Conservation (phyloP, 768 basidiomycete genomes). For the Lactifluus pinguis region DNA sequence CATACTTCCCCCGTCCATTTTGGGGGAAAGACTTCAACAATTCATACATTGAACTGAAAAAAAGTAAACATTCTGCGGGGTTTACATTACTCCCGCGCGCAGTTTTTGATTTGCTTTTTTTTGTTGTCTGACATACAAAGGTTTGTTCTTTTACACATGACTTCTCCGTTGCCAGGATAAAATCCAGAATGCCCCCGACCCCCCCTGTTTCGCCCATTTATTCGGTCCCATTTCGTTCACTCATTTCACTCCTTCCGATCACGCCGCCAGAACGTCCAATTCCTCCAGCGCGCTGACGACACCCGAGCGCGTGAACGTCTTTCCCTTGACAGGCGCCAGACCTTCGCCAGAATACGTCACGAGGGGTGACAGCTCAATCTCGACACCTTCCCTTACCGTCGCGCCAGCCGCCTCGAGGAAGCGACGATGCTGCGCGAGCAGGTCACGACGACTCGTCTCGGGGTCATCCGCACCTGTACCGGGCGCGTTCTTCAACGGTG, state of each 20-base stretch:
- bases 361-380: constrained; percentile 85
- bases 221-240: not conserved
- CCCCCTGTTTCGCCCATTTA: no score
- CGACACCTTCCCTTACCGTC: constrained; percentile 55
- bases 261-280: constrained; percentile 53
- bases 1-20: not conserved
- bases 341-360: constrained; percentile 93
- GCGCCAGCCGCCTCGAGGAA: constrained; percentile 81
- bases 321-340: constrained; percentile 67
- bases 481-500: constrained; percentile 95
- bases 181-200: not conserved
- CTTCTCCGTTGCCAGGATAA: not conserved
- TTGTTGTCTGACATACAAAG: not conserved
- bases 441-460: constrained; percentile 80
- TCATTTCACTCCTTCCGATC: not conserved
- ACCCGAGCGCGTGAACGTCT: constrained; percentile 69
- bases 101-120: no score
- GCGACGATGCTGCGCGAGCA: constrained; percentile 78
- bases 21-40: not conserved
- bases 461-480: constrained; percentile 87
- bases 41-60: not conserved
- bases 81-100: not conserved
- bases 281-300: constrained; percentile 56
- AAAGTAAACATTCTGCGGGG: not conserved
- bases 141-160: not conserved